phyloP scores from a whole-genome alignment of 1,139 yeast species.

The Martiniozyma asiatica region DNA sequence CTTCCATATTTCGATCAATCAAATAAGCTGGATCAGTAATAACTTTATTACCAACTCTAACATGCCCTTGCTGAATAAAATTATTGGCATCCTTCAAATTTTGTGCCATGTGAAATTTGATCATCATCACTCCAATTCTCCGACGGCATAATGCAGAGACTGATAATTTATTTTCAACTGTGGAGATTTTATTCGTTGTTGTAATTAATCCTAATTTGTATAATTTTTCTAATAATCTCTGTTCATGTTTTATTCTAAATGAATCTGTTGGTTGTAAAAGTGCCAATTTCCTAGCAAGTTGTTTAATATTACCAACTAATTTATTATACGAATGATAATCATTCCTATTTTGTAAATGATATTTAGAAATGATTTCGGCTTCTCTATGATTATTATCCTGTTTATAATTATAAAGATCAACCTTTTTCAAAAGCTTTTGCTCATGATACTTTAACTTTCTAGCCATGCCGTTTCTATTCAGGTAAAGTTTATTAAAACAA shows the following conservation, averaged over 20 bases:
- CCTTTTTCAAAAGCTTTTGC: slow-evolving; percentile 86
- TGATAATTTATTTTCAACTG: slow-evolving; percentile 79
- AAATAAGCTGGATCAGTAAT: slow-evolving; percentile 93
- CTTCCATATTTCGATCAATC: slow-evolving; percentile 88
- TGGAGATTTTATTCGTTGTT: slow-evolving; percentile 82
- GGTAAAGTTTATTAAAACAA: background rate
- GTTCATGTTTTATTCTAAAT: slow-evolving; percentile 77
- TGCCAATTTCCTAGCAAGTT: slow-evolving; percentile 75
- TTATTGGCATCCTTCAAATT: slow-evolving; percentile 81
- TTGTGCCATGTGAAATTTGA: slow-evolving; percentile 89
- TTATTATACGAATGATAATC: slow-evolving; percentile 91
- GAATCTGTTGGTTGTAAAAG: slow-evolving; percentile 80
- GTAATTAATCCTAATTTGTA: slow-evolving; percentile 80
- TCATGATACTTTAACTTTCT: slow-evolving; percentile 90
- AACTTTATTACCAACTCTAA: slow-evolving; percentile 91
- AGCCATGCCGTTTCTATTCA: slow-evolving; percentile 41
- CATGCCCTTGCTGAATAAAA: slow-evolving; percentile 93
- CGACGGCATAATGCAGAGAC: slow-evolving; percentile 90
- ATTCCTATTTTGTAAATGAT: slow-evolving; percentile 87
- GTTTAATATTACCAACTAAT: slow-evolving; percentile 82
- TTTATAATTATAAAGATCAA: slow-evolving; percentile 95
- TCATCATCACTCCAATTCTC: slow-evolving; percentile 90
- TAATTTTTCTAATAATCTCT: slow-evolving; percentile 71
- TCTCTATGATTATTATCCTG: slow-evolving; percentile 93
- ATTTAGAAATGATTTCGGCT: slow-evolving; percentile 87